These are phyloP conservation scores for Annulohypoxylon truncatum DNA, from an alignment of 2,329 filamentous ascomycete genomes.

Conservation along the genomic window DNA sequence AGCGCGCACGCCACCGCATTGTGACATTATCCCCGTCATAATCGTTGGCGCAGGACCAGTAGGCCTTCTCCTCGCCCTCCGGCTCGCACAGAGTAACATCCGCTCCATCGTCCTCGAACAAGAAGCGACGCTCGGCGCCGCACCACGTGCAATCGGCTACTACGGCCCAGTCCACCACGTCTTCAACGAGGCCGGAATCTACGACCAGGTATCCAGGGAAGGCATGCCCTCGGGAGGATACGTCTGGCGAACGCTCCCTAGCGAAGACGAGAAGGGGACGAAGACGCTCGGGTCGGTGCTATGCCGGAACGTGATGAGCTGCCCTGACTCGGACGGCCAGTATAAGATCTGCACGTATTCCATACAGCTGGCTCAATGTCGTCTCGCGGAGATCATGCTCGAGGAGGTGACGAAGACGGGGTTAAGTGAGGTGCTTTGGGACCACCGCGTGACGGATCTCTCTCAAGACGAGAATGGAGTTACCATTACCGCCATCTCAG, in stretches of 20 bases:
- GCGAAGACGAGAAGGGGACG: conserved; percentile 13
- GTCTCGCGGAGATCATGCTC: conserved; percentile 23
- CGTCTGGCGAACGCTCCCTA: conserved; percentile 21
- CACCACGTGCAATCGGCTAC: conserved; percentile 25
- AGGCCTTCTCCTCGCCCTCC: conserved; percentile 23
- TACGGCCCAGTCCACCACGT: conserved; percentile 23
- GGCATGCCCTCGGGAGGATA: conserved; percentile 28
- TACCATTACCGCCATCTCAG: neutral
- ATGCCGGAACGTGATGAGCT: conserved; percentile 20
- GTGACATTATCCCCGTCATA: conserved; percentile 11
- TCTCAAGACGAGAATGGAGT: conserved; percentile 16
- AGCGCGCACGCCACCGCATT: neutral
- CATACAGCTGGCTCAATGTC: conserved; percentile 26
- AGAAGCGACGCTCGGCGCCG: conserved; percentile 6
- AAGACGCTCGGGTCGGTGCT: conserved; percentile 16
- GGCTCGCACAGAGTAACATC: conserved; percentile 18
- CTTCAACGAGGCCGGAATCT: conserved; percentile 24
- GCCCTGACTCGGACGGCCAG: conserved; percentile 11
- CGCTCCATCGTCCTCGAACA: conserved; percentile 16
- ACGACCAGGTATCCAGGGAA: conserved; percentile 19
- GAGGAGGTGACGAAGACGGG: conserved; percentile 18
- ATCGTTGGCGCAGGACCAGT: conserved; percentile 24
- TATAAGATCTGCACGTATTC: conserved; percentile 19
- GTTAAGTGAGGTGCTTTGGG: conserved; percentile 16
- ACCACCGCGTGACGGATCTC: conserved; percentile 16